phyloP scores from a whole-genome alignment of 1,284 basidiomycete species.

The Mycosarcoma mackinlayi region DNA sequence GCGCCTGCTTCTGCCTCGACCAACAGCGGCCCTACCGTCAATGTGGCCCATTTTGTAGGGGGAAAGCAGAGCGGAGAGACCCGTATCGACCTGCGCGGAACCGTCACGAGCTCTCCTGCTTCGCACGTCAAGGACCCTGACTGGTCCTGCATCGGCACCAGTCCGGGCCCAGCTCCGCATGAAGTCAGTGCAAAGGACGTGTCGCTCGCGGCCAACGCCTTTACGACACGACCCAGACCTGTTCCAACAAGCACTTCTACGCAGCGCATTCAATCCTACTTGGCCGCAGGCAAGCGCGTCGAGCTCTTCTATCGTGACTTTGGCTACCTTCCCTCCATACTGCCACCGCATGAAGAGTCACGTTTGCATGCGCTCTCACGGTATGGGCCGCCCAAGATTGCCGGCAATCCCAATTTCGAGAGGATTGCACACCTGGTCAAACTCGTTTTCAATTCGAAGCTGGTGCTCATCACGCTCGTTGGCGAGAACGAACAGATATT shows the following conservation, averaged over 20 bases:
- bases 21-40: constrained; percentile 42
- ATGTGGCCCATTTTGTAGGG: constrained; percentile 43
- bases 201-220: constrained; percentile 31
- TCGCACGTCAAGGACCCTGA: constrained; percentile 4
- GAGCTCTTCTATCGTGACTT: constrained; percentile 58
- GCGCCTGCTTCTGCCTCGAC: constrained; percentile 37
- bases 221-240: constrained; percentile 17
- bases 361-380: constrained; percentile 57
- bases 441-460: constrained; percentile 89
- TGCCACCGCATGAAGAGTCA: constrained; percentile 57
- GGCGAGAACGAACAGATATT: constrained; percentile 86
- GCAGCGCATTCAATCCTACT: constrained; percentile 52
- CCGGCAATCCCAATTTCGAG: constrained; percentile 88
- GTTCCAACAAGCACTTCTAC: constrained; percentile 18
- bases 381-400: constrained; percentile 67
- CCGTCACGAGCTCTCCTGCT: constrained; percentile 38
- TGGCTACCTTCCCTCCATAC: constrained; percentile 60
- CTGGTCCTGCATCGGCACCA: background rate
- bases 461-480: constrained; percentile 82
- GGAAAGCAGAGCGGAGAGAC: constrained; percentile 50
- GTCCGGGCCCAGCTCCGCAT: background rate
- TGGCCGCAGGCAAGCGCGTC: constrained; percentile 52
- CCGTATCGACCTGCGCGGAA: constrained; percentile 49
- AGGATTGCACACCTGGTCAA: constrained; percentile 88
- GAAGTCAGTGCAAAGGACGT: constrained; percentile 33